Percentiles rank a stretch among this genome's conserved stretches.
Conservation (phyloP, 129 eudicot genomes). For the Lonicera japonica region DNA sequence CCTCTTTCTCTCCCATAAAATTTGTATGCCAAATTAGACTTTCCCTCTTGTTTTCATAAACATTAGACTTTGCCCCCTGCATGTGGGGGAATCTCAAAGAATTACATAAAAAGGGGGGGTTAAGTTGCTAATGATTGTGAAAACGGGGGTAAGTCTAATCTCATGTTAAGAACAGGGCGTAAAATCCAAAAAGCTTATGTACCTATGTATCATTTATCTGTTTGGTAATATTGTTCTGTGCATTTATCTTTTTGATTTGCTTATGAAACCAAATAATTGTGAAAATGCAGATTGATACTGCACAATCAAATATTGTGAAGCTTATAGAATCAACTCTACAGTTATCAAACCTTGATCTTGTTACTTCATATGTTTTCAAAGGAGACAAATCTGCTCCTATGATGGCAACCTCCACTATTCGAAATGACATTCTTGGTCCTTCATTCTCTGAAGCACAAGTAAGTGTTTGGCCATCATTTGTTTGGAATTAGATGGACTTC, state of each 20-base stretch:
- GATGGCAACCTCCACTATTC: conserved; percentile 63
- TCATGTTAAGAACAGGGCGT: too few relatives aligned
- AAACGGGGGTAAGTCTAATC: too few relatives aligned
- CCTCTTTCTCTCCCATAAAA: too few relatives aligned
- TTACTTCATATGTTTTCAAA: conserved; percentile 46
- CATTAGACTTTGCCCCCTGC: too few relatives aligned
- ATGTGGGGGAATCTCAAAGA: too few relatives aligned
- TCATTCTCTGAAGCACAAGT: conserved; percentile 74
- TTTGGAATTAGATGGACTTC: too few relatives aligned
- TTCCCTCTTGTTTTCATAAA: too few relatives aligned
- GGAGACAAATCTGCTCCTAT: conserved; percentile 54
- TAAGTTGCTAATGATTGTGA: too few relatives aligned
- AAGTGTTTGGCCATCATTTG: conserved; percentile 8
- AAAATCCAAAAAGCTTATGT: too few relatives aligned
- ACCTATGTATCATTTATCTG: too few relatives aligned
- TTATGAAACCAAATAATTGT: conserved; percentile 2
- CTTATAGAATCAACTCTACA: conserved; percentile 71
- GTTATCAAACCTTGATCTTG: conserved; percentile 79
- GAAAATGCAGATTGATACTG: conserved; percentile 57
- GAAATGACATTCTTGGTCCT: conserved; percentile 72
- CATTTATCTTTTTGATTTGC: not conserved
- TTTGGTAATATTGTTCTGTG: not conserved
- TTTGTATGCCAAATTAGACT: too few relatives aligned
- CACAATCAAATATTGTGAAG: conserved; percentile 59
- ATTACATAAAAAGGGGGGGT: too few relatives aligned